phyloP scores from a whole-genome alignment of 2,329 filamentous ascomycete species.

The Botrytis medusae region DNA sequence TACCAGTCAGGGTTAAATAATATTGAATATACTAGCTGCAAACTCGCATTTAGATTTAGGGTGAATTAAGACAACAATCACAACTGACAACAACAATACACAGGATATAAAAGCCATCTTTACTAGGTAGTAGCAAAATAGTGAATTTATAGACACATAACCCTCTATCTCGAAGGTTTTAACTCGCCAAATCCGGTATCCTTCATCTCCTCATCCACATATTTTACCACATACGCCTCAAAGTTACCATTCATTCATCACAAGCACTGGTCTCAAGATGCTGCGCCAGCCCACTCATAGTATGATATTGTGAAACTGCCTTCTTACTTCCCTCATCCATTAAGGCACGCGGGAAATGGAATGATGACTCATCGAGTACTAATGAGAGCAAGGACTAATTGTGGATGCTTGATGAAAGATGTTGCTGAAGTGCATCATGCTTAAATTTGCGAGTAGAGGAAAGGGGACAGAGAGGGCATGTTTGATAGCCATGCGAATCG shows the following conservation, averaged over 20 bases:
- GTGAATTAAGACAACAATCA: too few relatives aligned
- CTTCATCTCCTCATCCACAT: constrained; percentile 23
- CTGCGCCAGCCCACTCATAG: constrained; percentile 20
- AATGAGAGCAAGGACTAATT: constrained; percentile 18
- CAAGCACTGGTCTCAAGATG: constrained; percentile 27
- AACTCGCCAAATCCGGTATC: constrained; percentile 21
- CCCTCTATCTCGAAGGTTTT: constrained; percentile 22
- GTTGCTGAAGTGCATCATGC: constrained; percentile 23
- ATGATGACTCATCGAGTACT: constrained; percentile 23
- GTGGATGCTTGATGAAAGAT: constrained; percentile 25
- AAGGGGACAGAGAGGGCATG: constrained; percentile 21
- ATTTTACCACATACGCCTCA: constrained; percentile 18
- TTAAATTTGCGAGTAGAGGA: constrained; percentile 23
- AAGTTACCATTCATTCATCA: constrained; percentile 21
- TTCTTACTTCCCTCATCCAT: constrained; percentile 20
- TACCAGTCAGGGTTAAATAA: too few relatives aligned
- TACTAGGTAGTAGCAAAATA: not conserved
- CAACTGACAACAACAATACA: too few relatives aligned
- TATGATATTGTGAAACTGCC: constrained; percentile 19
- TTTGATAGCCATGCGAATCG: constrained; percentile 21
- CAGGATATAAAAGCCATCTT: too few relatives aligned
- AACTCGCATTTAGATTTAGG: too few relatives aligned
- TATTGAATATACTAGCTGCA: too few relatives aligned
- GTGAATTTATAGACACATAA: constrained; percentile 1
- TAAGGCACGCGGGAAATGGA: constrained; percentile 24